Percentiles rank a stretch among this genome's conserved stretches.
Evolutionary conservation across 371 early-diverging fungal species (phyloP).

Genomic region (Haplosporangium sp.): DNA sequence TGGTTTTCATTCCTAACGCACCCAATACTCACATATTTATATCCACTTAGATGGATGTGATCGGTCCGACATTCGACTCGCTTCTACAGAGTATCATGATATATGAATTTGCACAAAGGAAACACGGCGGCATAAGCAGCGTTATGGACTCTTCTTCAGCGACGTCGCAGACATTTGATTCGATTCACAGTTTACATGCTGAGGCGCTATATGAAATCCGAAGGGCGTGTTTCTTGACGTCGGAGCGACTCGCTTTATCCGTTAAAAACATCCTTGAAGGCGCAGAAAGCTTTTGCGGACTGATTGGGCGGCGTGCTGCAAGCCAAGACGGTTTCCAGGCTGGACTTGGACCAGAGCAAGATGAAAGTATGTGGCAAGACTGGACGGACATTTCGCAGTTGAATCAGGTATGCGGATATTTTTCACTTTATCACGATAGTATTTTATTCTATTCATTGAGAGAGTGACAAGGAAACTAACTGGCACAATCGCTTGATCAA

Average conservation of each 20-base stretch:
- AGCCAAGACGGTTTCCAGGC: slow-evolving; percentile 44
- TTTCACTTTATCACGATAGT: background rate
- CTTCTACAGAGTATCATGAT: slow-evolving; percentile 45
- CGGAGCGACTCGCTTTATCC: slow-evolving; percentile 2
- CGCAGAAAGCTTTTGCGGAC: slow-evolving; percentile 23
- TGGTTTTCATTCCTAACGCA: background rate
- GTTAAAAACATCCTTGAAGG: slow-evolving; percentile 30
- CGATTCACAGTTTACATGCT: slow-evolving; percentile 38
- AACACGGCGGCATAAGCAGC: background rate
- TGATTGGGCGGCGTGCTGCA: slow-evolving; percentile 44
- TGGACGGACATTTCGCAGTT: slow-evolving; percentile 32
- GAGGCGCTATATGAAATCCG: slow-evolving; percentile 39
- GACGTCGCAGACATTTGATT: slow-evolving; percentile 26
- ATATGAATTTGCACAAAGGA: slow-evolving; percentile 20
- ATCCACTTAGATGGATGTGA: slow-evolving; percentile 69
- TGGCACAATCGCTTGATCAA: background rate
- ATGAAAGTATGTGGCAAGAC: slow-evolving; percentile 42
- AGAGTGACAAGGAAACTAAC: background rate
- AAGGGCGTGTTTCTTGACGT: slow-evolving; percentile 41
- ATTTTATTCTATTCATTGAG: background rate
- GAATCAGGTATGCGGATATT: slow-evolving; percentile 22
- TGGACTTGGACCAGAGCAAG: slow-evolving; percentile 27
- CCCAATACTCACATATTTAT: background rate
- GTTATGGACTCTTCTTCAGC: background rate
- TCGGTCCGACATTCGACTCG: slow-evolving; percentile 60